phyloP scores from a whole-genome alignment of 169 alveolate species.

The Cryptosporidium meleagridis region DNA sequence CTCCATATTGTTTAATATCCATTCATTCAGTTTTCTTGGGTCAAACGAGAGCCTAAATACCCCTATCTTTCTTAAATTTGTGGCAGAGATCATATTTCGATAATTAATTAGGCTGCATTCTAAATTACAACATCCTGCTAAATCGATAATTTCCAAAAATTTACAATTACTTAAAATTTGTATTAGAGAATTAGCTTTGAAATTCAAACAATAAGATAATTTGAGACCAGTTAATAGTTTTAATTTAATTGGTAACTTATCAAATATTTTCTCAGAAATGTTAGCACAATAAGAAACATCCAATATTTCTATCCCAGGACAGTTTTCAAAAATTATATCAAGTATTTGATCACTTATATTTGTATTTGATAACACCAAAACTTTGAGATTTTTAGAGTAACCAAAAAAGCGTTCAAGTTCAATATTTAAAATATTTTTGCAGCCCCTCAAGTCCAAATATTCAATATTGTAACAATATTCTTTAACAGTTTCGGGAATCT shows the following conservation, averaged over 20 bases:
- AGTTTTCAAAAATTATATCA: not conserved
- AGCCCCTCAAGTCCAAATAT: slow-evolving; percentile 50
- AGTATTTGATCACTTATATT: not conserved
- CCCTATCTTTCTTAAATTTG: not conserved
- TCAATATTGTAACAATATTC: slow-evolving; percentile 9
- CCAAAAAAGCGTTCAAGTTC: slow-evolving; percentile 27
- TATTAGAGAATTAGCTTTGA: slow-evolving; percentile 1
- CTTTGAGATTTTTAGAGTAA: slow-evolving; percentile 18
- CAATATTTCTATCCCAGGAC: slow-evolving; percentile 27
- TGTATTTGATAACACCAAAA: not conserved
- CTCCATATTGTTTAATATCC: not conserved
- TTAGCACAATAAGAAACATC: slow-evolving; percentile 36
- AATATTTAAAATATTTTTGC: slow-evolving; percentile 1
- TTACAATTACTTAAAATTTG: slow-evolving; percentile 9
- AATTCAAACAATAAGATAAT: slow-evolving; percentile 34
- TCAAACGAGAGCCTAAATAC: slow-evolving; percentile 14
- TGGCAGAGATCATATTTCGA: not conserved
- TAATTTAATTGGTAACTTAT: slow-evolving; percentile 1
- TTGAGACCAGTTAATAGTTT: slow-evolving; percentile 20
- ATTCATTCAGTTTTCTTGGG: not conserved
- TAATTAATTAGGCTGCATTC: not conserved
- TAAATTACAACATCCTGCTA: slow-evolving; percentile 31
- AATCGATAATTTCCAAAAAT: slow-evolving; percentile 33
- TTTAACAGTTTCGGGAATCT: slow-evolving; percentile 12
- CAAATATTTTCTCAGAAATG: not conserved